Evolutionary conservation across 2,329 filamentous ascomycete genomes (phyloP).

Genomic region (Colletotrichum destructivum): DNA sequence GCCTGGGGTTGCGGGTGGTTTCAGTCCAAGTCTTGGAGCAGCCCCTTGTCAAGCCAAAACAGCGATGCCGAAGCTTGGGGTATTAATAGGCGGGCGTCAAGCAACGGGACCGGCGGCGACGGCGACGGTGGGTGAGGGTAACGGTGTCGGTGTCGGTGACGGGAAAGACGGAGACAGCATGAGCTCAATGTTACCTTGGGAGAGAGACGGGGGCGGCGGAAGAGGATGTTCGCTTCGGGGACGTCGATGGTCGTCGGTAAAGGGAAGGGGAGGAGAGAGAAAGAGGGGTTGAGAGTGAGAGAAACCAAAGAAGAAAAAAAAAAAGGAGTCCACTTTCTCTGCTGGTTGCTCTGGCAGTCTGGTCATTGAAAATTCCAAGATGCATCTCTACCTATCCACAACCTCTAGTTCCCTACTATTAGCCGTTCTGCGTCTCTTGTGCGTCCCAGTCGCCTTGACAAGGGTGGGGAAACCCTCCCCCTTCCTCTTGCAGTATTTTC

Average conservation of each 20-base stretch:
- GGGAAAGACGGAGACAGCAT: constrained; percentile 16
- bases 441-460: constrained; percentile 13
- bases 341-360: constrained; percentile 25
- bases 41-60: constrained; percentile 29
- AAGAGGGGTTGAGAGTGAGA: constrained; percentile 8
- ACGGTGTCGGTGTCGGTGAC: constrained; percentile 10
- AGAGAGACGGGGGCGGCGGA: background rate
- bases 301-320: constrained; percentile 2
- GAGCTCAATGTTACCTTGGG: constrained; percentile 21
- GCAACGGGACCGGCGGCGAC: constrained; percentile 6
- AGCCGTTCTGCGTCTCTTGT: constrained; percentile 9
- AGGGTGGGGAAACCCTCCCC: constrained; percentile 13
- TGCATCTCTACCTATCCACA: constrained; percentile 34
- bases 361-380: constrained; percentile 40
- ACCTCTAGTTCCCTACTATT: constrained; percentile 5
- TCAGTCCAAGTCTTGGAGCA: constrained; percentile 12
- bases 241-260: constrained; percentile 4
- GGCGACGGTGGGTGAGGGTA: background rate
- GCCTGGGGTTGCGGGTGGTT: constrained; percentile 10
- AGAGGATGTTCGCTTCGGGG: background rate
- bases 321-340: constrained; percentile 30
- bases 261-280: background rate
- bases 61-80: constrained; percentile 23
- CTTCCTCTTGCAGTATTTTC: background rate
- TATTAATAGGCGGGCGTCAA: constrained; percentile 20